These are phyloP conservation scores for Postia placenta DNA, from an alignment of 768 basidiomycete species.

Conservation along the genomic window DNA sequence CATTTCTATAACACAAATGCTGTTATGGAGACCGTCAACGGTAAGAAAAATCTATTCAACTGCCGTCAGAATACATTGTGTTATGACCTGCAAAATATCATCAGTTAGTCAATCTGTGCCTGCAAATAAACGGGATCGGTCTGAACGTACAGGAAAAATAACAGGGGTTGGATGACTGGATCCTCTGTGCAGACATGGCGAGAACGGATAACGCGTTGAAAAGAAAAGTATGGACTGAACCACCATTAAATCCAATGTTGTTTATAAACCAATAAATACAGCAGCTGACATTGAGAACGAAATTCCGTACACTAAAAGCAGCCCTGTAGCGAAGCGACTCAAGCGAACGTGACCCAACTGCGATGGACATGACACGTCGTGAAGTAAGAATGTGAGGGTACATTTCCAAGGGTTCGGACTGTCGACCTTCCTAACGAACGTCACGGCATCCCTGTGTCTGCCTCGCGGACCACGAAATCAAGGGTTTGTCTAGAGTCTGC, in stretches of 20 bases:
- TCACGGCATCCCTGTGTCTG: neutral
- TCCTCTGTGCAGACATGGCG: neutral
- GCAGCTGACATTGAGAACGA: slow-evolving; percentile 1
- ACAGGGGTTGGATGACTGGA: too few relatives aligned
- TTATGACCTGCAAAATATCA: too few relatives aligned
- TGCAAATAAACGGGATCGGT: too few relatives aligned
- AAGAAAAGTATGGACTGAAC: neutral
- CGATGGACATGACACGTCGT: slow-evolving; percentile 1
- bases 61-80: too few relatives aligned
- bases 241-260: neutral
- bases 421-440: neutral
- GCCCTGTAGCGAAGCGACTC: neutral
- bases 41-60: too few relatives aligned
- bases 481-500: slow-evolving; percentile 19
- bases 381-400: neutral
- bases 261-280: slow-evolving; percentile 3
- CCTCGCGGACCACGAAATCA: slow-evolving; percentile 22
- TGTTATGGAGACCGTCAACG: too few relatives aligned
- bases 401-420: neutral
- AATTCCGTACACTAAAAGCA: neutral
- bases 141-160: too few relatives aligned
- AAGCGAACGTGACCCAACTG: slow-evolving; percentile 1
- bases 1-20: too few relatives aligned
- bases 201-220: neutral
- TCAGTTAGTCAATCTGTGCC: too few relatives aligned